A percentile compares a stretch with the other conserved stretches of the same genome.
Evolutionary conservation across 202 grass and related monocot species (phyloP).

Genomic region (Zoysia matrella): DNA sequence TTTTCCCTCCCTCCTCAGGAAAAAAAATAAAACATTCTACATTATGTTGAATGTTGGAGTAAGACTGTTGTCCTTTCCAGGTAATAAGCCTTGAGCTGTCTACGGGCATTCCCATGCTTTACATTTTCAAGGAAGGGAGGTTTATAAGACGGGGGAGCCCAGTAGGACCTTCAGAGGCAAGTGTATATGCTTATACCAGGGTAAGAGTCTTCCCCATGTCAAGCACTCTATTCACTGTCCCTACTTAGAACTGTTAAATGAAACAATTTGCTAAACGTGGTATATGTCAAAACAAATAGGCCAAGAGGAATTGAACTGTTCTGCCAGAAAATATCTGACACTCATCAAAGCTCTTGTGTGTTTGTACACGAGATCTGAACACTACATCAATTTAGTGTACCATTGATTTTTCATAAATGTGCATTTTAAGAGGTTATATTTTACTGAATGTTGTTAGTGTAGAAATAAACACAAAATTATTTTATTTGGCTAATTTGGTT

Average conservation of each 20-base stretch:
- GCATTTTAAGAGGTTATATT: background rate
- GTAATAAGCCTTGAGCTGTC: conserved; percentile 28
- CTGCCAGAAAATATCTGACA: conserved; percentile 2
- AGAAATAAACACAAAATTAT: too few relatives aligned
- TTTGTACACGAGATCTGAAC: conserved; percentile 25
- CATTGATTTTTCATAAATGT: background rate
- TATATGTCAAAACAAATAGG: conserved; percentile 20
- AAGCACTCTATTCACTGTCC: background rate
- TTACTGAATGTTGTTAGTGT: background rate
- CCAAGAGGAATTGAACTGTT: background rate
- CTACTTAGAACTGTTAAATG: background rate
- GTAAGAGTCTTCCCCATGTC: conserved; percentile 45
- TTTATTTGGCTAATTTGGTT: too few relatives aligned
- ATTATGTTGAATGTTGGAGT: background rate
- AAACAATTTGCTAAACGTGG: background rate
- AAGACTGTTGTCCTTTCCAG: conserved; percentile 13
- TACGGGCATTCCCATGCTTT: too few relatives aligned
- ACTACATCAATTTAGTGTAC: background rate
- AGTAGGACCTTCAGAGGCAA: too few relatives aligned
- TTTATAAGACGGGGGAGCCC: too few relatives aligned
- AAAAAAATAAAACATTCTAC: background rate
- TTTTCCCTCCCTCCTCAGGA: background rate
- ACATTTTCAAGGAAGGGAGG: too few relatives aligned
- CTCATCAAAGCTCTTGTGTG: background rate
- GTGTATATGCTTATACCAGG: conserved; percentile 32